Evolutionary conservation across 2,329 filamentous ascomycete species (phyloP).

Genomic region (Aspergillus fumigatiaffinis): DNA sequence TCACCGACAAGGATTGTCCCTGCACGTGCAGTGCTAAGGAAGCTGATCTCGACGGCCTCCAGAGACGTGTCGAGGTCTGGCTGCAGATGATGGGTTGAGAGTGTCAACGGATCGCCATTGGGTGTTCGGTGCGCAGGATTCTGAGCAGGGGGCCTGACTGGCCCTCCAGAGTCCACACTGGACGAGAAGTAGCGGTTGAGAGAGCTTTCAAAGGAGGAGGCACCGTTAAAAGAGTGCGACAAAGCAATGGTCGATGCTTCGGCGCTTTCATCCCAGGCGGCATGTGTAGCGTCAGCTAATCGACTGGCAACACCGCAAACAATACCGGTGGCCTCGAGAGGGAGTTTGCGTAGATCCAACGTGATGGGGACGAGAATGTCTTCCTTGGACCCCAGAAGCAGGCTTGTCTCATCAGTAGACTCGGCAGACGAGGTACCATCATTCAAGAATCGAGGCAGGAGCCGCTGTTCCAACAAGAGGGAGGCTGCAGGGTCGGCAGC

Average conservation of each 20-base stretch:
- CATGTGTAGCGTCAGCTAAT: constrained; percentile 67
- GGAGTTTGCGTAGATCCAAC: constrained; percentile 74
- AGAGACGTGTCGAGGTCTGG: constrained; percentile 27
- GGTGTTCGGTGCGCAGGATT: constrained; percentile 7
- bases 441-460: constrained; percentile 67
- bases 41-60: constrained; percentile 71
- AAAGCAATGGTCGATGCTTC: constrained; percentile 14
- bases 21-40: constrained; percentile 81
- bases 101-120: neutral
- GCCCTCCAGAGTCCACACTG: constrained; percentile 12
- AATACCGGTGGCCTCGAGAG: constrained; percentile 86
- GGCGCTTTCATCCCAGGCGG: constrained; percentile 33
- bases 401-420: constrained; percentile 51
- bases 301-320: constrained; percentile 88
- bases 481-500: constrained; percentile 44
- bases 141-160: constrained; percentile 9
- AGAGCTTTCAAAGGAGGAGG: constrained; percentile 12
- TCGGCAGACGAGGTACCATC: constrained; percentile 40
- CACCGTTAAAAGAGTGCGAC: constrained; percentile 14
- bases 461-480: constrained; percentile 42
- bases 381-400: constrained; percentile 68
- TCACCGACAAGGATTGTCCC: constrained; percentile 83
- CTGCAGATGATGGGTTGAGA: constrained; percentile 28
- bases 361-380: constrained; percentile 79
- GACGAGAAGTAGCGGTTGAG: constrained; percentile 9